Conservation (phyloP, 352 stramenopile species). For the Phytophthora hibernalis region DNA sequence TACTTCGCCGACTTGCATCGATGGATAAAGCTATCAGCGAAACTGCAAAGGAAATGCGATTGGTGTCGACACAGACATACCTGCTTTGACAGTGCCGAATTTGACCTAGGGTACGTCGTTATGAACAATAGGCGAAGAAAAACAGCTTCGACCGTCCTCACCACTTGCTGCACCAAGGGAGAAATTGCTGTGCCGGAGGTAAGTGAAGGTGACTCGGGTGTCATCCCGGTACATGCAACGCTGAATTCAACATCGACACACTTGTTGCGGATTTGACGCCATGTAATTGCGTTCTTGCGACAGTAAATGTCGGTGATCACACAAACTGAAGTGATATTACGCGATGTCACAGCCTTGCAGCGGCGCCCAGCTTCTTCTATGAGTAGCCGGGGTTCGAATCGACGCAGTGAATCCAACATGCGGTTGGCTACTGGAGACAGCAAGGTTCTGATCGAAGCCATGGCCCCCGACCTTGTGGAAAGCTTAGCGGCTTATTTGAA, state of each 20-base stretch:
- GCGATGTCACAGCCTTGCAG: constrained; percentile 56
- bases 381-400: constrained; percentile 13
- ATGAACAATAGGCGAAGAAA: constrained; percentile 46
- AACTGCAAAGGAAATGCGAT: constrained; percentile 61
- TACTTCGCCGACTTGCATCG: constrained; percentile 54
- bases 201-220: constrained; percentile 27
- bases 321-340: constrained; percentile 55
- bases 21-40: constrained; percentile 76
- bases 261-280: constrained; percentile 73
- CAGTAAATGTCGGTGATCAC: constrained; percentile 71
- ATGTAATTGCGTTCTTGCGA: constrained; percentile 72
- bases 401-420: constrained; percentile 2
- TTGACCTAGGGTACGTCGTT: constrained; percentile 45
- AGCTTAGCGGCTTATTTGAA: constrained; percentile 58
- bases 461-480: constrained; percentile 53
- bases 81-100: constrained; percentile 11
- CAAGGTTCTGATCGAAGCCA: constrained; percentile 50
- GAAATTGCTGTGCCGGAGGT: constrained; percentile 25
- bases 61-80: constrained; percentile 44
- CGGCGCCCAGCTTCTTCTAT: constrained; percentile 30
- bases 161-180: constrained; percentile 3
- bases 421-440: constrained; percentile 16
- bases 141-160: constrained; percentile 12
- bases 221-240: constrained; percentile 27
- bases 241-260: constrained; percentile 64